phyloP scores from a whole-genome alignment of 306 rosid genomes.

The Prunus mira region DNA sequence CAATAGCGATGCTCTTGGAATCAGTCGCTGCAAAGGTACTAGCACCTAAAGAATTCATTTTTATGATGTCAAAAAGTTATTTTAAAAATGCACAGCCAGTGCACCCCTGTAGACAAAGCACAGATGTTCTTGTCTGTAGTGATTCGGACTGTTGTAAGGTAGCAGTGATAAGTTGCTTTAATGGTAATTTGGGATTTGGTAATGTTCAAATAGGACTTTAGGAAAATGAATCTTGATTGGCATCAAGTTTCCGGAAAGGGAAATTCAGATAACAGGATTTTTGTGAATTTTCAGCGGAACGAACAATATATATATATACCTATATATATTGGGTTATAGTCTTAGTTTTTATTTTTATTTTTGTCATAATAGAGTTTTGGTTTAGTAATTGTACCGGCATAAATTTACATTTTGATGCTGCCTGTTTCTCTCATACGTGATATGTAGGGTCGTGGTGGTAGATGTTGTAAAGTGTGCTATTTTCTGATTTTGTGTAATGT shows the following conservation, averaged over 20 bases:
- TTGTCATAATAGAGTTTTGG: background rate
- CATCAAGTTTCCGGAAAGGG: background rate
- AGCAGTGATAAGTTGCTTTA: background rate
- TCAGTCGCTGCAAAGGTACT: constrained; percentile 96
- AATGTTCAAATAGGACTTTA: background rate
- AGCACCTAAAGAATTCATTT: background rate
- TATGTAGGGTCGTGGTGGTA: too few relatives aligned
- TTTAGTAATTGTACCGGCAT: background rate
- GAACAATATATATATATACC: too few relatives aligned
- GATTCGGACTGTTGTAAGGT: background rate
- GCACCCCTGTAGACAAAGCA: background rate
- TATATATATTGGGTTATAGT: too few relatives aligned
- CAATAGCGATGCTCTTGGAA: constrained; percentile 97
- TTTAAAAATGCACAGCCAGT: background rate
- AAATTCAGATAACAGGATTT: background rate
- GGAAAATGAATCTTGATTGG: background rate
- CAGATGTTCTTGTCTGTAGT: background rate
- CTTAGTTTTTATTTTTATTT: too few relatives aligned
- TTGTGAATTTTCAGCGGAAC: background rate
- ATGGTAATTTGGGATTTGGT: background rate
- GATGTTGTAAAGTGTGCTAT: too few relatives aligned
- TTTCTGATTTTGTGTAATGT: too few relatives aligned
- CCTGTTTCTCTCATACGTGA: background rate
- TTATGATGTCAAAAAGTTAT: background rate
- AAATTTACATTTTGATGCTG: too few relatives aligned